Conservation (phyloP, 2,329 filamentous ascomycete species). For the Pezizomycotina sp. region DNA sequence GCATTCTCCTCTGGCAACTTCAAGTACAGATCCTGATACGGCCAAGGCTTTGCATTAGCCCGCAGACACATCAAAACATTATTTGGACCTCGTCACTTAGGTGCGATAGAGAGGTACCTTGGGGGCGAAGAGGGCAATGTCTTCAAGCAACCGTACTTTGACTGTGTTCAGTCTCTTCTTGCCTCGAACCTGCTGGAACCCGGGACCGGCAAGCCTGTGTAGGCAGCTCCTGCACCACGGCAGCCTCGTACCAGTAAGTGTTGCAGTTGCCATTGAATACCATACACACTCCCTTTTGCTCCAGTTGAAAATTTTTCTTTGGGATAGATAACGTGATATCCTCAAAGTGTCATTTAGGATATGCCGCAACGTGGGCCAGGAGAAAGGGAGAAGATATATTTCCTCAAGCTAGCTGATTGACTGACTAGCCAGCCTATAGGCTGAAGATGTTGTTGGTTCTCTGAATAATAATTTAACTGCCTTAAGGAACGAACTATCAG, state of each 20-base stretch:
- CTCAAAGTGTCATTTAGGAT: conserved; percentile 7
- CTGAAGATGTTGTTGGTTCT: too few relatives aligned
- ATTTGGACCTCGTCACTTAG: too few relatives aligned
- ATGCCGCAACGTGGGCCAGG: conserved; percentile 2
- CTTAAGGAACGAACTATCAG: too few relatives aligned
- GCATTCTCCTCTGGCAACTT: conserved; percentile 38
- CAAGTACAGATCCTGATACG: conserved; percentile 35
- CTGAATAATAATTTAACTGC: too few relatives aligned
- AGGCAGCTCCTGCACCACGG: conserved; percentile 30
- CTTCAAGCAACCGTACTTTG: conserved; percentile 36
- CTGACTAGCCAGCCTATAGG: too few relatives aligned
- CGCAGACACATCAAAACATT: conserved; percentile 27
- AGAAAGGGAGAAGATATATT: background rate
- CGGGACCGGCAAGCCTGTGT: conserved; percentile 27
- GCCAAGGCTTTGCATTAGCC: background rate
- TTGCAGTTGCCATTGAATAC: conserved; percentile 26
- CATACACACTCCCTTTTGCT: conserved; percentile 8
- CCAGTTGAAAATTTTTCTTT: conserved; percentile 2
- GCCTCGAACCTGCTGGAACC: conserved; percentile 30
- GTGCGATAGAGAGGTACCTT: too few relatives aligned
- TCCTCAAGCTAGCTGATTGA: background rate
- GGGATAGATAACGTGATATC: conserved; percentile 1
- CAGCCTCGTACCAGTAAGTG: conserved; percentile 26
- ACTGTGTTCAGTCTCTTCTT: conserved; percentile 33
- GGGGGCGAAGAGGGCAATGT: conserved; percentile 38